Evolutionary conservation across 352 stramenopile genomes (phyloP), one percentile per base, ranked within the genome.

Genomic region (Pythium periplocum): DNA sequence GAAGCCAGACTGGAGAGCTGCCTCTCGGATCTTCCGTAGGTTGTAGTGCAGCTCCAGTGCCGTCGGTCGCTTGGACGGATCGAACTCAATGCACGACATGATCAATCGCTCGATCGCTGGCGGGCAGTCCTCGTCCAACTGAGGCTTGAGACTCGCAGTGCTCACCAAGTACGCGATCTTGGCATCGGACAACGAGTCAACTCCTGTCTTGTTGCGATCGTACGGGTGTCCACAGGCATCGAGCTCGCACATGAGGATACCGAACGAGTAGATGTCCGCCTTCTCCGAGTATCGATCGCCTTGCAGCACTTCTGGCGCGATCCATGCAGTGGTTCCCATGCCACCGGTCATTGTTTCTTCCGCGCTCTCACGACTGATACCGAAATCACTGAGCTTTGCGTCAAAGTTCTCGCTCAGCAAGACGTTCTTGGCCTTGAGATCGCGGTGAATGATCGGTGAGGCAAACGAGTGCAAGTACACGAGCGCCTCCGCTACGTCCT

Each of bases 231-330:
- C 53, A 51, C 70, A 80, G 32, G 73, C 78, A 51, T 80, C 70
- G n/a, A 83, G 39, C 55, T 82, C 73, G 8, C 56, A 69, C 66
- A 84, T 64, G 4, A 84, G 39, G 1, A 82, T 61, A 2, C 73
- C 73, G 45, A 84, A 82, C 37, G 71, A 82, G 54, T 84, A 84
- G 47, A 84, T 74, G 51, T 84, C 73, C 6, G 66, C 69, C 38
- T 68, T 61, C 36, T 78, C 66, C 34, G 67, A 66, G 52, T 84
- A 84, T 41, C 57, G 57, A 12, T 64, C 68, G 11, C 66, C 73
- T 38, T 68, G 71, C 33, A 84, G 69, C 32, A 84, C 62, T 55
- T 84, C 71, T 0, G 73, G 73, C 0, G 73, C 73, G 45, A 81
- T 84, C 73, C 73, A 84, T 10, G 68, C 58, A 1, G 75, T 67